These are phyloP conservation scores for Boletus smithii DNA, from an alignment of 1,284 basidiomycete species.

Conservation along the genomic window DNA sequence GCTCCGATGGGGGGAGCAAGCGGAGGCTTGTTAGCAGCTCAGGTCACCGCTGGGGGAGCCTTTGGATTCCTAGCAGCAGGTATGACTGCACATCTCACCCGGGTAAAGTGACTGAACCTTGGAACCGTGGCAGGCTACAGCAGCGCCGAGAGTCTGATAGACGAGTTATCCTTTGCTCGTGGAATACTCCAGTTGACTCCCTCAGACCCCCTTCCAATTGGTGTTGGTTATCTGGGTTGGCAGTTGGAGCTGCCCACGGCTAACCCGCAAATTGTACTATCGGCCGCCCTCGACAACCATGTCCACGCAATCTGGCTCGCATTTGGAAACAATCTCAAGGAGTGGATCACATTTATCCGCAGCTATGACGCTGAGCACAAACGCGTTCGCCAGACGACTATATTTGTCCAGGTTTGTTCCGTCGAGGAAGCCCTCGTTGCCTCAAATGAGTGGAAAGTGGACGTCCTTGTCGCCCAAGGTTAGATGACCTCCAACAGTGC, in stretches of 20 bases:
- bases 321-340: constrained; percentile 56
- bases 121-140: constrained; percentile 42
- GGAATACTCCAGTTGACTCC: constrained; percentile 34
- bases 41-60: constrained; percentile 61
- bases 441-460: constrained; percentile 57
- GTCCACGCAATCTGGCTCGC: constrained; percentile 73
- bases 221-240: constrained; percentile 73
- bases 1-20: constrained; percentile 68
- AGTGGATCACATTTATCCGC: constrained; percentile 61
- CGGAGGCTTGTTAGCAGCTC: constrained; percentile 59
- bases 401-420: constrained; percentile 63
- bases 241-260: constrained; percentile 48
- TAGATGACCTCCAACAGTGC: constrained; percentile 7
- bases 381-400: constrained; percentile 42
- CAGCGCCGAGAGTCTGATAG: constrained; percentile 40
- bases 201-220: constrained; percentile 51
- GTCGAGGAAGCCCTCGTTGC: constrained; percentile 56
- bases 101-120: constrained; percentile 1
- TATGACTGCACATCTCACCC: constrained; percentile 21
- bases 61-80: constrained; percentile 69
- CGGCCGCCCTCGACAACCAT: constrained; percentile 49
- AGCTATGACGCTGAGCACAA: constrained; percentile 43
- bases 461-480: constrained; percentile 79
- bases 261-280: constrained; percentile 37
- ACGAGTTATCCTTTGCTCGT: constrained; percentile 51